A percentile compares a stretch with the other conserved stretches of the same genome.
phyloP scores from a whole-genome alignment of 2,329 filamentous ascomycete genomes.

The Keithomyces neogunnii region DNA sequence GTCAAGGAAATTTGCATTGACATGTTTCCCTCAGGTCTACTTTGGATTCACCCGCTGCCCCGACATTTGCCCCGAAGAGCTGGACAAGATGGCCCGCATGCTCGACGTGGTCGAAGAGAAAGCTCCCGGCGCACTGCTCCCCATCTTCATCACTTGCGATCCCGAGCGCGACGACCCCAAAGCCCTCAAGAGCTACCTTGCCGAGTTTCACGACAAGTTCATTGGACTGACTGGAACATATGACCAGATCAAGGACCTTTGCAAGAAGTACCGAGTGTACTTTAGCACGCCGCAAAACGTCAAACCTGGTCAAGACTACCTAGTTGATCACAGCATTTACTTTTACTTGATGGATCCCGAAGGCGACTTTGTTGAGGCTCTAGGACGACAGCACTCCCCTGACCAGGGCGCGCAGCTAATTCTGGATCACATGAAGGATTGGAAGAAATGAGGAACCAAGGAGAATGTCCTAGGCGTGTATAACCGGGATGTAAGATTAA shows the following conservation, averaged over 20 bases:
- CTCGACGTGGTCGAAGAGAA: slow-evolving; percentile 61
- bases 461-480: background rate
- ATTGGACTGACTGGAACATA: slow-evolving; percentile 89
- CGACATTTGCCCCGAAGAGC: slow-evolving; percentile 96
- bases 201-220: slow-evolving; percentile 82
- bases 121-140: slow-evolving; percentile 48
- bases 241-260: slow-evolving; percentile 86
- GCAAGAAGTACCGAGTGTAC: slow-evolving; percentile 94
- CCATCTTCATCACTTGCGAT: slow-evolving; percentile 93
- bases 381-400: slow-evolving; percentile 89
- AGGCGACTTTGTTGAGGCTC: slow-evolving; percentile 94
- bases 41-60: slow-evolving; percentile 98
- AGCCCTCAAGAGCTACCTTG: slow-evolving; percentile 76
- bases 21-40: slow-evolving; percentile 57
- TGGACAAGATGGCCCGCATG: slow-evolving; percentile 98
- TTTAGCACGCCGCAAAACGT: slow-evolving; percentile 88
- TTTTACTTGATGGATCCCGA: slow-evolving; percentile 99
- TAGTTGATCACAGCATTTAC: slow-evolving; percentile 98
- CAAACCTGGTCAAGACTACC: slow-evolving; percentile 87
- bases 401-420: slow-evolving; percentile 80
- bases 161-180: slow-evolving; percentile 82
- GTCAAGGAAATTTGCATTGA: background rate
- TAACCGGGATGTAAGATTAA: background rate
- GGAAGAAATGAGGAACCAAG: slow-evolving; percentile 15
- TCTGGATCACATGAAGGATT: slow-evolving; percentile 69